phyloP scores from a whole-genome alignment of 2,329 filamentous ascomycete genomes.

The Pseudomassariella vexata region DNA sequence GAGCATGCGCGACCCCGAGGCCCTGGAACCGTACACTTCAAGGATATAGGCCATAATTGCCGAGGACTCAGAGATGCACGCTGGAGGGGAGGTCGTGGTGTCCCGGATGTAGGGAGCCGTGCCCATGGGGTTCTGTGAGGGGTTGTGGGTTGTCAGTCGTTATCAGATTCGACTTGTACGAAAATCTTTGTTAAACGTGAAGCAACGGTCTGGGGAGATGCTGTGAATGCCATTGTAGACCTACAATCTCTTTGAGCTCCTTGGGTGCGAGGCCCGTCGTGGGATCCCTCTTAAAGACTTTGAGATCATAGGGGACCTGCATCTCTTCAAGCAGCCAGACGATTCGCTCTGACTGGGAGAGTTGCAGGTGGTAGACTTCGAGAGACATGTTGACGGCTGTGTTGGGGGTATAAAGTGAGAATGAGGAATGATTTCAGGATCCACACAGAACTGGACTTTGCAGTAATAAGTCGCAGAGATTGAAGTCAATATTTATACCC shows the following conservation, averaged over 20 bases:
- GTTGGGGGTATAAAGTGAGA: too few relatives aligned
- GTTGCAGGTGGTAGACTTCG: constrained; percentile 11
- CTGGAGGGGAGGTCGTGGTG: constrained; percentile 2
- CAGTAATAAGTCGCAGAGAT: too few relatives aligned
- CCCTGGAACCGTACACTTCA: neutral
- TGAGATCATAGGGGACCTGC: constrained; percentile 8
- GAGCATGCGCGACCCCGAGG: neutral
- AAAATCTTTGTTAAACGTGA: too few relatives aligned
- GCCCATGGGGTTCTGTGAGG: constrained; percentile 4
- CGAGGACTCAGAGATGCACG: constrained; percentile 4
- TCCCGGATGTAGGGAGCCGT: constrained; percentile 7
- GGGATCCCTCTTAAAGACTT: constrained; percentile 6
- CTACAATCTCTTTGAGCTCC: constrained; percentile 7
- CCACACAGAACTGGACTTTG: too few relatives aligned
- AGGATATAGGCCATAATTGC: constrained; percentile 6
- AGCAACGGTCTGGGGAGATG: too few relatives aligned
- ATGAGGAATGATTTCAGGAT: too few relatives aligned
- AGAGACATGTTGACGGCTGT: constrained; percentile 9
- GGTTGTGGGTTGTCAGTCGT: too few relatives aligned
- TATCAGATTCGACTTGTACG: neutral
- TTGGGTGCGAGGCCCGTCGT: constrained; percentile 5
- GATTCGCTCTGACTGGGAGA: constrained; percentile 13
- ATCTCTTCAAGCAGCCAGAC: constrained; percentile 14
- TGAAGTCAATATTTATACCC: too few relatives aligned
- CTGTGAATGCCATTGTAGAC: neutral